Base-by-base conservation (phyloP, 345 rosid genomes). In the Garcia nutans region DNA sequence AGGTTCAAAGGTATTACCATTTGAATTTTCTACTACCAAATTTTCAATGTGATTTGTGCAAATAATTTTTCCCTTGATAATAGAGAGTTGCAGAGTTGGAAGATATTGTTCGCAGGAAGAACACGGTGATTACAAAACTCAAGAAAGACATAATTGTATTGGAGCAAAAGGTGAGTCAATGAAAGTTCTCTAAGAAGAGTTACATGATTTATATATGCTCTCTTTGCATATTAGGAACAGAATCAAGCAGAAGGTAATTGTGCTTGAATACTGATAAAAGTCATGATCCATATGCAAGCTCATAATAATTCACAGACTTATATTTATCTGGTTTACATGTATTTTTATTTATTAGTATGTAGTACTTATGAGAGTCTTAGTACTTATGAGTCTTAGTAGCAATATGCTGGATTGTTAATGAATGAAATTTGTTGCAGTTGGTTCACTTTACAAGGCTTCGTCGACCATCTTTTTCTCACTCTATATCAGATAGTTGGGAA, bases 71-170 rank as follows among this genome's bases (percentile, higher is more conserved):
- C 49, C 66, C 26, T 8, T 50, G 20, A 72, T 62, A 61, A 76
- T 84, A 96, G 98, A 89, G 97, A 86, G 78, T 88, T 74, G 59
- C 86, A 15, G 97, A 92, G 86, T 82, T 96, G 82, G 99, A 96
- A 83, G 97, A 89, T 78, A 79, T 88, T 28, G 80, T 93, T 41
- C 83, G 86, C 10, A 84, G 93, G 85, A 96, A 93, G 91, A 93
- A 88, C 86, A 77, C 84, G 28, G 78, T 70, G 74, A 87, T 92
- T 71, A 85, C 92, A 65, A 89, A 88, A 84, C 91, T 96, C 67
- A 90, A 83, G 86, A 93, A 87, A 79, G 97, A 93, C 77, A 84
- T 88, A 82, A 17, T 82, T 42, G 86, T 85, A 70, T 84, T 92
- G 42, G 97, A 96, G 75, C 95, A 96, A 65, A 93, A 92, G 97